Evolutionary conservation across 1,139 yeast genomes (phyloP).

Genomic region (Cylindricascospora bacillispora): DNA sequence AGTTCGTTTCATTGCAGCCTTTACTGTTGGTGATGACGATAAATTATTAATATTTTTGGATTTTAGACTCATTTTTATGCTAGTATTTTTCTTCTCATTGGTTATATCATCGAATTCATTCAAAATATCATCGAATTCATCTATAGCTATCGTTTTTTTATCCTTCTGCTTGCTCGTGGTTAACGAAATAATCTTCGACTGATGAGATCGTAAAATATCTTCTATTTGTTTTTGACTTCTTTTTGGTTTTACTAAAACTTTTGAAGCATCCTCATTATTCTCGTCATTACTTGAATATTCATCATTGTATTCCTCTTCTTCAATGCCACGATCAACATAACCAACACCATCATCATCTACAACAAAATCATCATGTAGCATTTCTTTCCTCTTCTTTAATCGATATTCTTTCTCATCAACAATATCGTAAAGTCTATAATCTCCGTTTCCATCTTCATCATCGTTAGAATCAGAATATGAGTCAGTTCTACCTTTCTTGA

Average conservation of each 20-base stretch:
- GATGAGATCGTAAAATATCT: constrained; percentile 19
- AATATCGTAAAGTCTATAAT: constrained; percentile 56
- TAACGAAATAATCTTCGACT: constrained; percentile 9
- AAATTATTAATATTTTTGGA: neutral
- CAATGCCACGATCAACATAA: constrained; percentile 83
- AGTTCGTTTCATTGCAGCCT: constrained; percentile 1
- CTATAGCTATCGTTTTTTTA: constrained; percentile 27
- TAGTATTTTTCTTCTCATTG: no score
- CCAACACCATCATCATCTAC: constrained; percentile 81
- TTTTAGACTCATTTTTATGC: neutral
- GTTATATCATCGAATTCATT: constrained; percentile 29
- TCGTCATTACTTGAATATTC: constrained; percentile 25
- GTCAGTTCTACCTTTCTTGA: constrained; percentile 11
- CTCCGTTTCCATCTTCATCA: constrained; percentile 32
- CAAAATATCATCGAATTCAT: constrained; percentile 35
- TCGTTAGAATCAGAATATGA: constrained; percentile 13
- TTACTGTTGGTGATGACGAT: constrained; percentile 10
- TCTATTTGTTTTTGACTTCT: constrained; percentile 11
- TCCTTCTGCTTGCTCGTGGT: constrained; percentile 13
- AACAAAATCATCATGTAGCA: constrained; percentile 82
- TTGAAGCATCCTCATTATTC: constrained; percentile 21
- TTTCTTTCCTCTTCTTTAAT: constrained; percentile 62
- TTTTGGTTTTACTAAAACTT: constrained; percentile 24
- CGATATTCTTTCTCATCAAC: constrained; percentile 73
- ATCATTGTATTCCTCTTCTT: constrained; percentile 47